Evolutionary conservation across 257 asterid species (phyloP).

Genomic region (Rauvolfia tetraphylla): DNA sequence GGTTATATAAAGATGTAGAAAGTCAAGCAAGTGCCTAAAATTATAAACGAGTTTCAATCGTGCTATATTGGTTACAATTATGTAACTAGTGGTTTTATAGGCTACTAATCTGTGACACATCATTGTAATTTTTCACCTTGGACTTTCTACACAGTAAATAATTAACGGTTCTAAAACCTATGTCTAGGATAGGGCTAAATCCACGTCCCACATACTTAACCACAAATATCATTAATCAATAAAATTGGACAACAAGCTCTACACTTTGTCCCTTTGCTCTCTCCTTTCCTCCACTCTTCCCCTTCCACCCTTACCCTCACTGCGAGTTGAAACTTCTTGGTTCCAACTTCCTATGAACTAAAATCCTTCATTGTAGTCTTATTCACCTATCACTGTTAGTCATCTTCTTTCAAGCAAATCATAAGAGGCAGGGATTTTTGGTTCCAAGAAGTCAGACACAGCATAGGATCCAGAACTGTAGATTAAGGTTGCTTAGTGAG

Average conservation of each 20-base stretch:
- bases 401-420: constrained; percentile 3
- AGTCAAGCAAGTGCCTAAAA: neutral
- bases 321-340: neutral
- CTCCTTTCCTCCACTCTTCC: neutral
- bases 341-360: neutral
- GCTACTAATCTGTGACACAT: neutral
- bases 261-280: neutral
- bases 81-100: neutral
- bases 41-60: neutral
- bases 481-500: constrained; percentile 52
- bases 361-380: neutral
- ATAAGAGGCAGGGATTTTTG: constrained; percentile 24
- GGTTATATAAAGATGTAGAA: neutral
- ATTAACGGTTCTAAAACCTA: neutral
- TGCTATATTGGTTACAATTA: neutral
- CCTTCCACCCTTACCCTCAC: neutral
- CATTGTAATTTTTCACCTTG: neutral
- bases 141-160: neutral
- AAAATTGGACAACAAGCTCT: too few species aligned
- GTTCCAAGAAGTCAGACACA: constrained; percentile 26
- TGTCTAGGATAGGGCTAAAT: neutral
- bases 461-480: constrained; percentile 45
- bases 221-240: too few species aligned
- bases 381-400: neutral
- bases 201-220: neutral